These are phyloP conservation scores for Mycena latifolia DNA, from an alignment of 768 basidiomycete species.

Conservation along the genomic window DNA sequence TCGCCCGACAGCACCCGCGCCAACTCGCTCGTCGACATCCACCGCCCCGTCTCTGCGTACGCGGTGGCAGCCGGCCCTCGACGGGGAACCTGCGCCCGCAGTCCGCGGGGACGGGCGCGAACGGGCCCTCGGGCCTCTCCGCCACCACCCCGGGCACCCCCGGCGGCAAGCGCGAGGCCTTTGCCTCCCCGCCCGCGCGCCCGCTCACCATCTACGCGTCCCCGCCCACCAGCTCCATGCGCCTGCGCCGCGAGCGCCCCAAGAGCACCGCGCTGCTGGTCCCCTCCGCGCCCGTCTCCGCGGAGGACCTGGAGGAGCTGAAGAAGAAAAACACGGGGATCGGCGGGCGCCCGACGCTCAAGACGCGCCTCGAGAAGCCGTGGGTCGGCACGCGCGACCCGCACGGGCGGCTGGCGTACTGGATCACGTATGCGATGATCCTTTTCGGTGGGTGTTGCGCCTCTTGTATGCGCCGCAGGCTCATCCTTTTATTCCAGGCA, in stretches of 20 bases:
- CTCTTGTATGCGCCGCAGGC: background rate
- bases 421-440: conserved; percentile 70
- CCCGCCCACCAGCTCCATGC: conserved; percentile 54
- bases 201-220: conserved; percentile 69
- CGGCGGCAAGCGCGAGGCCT: conserved; percentile 59
- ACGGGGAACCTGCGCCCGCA: no score
- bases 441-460: conserved; percentile 61
- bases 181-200: conserved; percentile 69
- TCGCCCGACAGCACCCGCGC: conserved; percentile 30
- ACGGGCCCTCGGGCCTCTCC: no score
- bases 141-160: background rate
- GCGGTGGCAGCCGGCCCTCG: no score
- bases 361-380: conserved; percentile 61
- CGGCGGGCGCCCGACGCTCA: conserved; percentile 29
- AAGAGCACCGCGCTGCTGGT: conserved; percentile 61
- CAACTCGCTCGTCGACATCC: conserved; percentile 30
- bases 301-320: background rate
- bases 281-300: background rate
- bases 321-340: no score
- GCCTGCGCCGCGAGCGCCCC: conserved; percentile 52
- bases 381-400: conserved; percentile 74
- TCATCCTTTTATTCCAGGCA: conserved; percentile 13
- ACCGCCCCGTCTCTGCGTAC: conserved; percentile 12
- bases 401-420: conserved; percentile 66
- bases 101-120: no score